Percentiles rank a stretch among this genome's conserved stretches.
Conservation (phyloP, 1,284 basidiomycete species). For the Rhodotorula sp. region DNA sequence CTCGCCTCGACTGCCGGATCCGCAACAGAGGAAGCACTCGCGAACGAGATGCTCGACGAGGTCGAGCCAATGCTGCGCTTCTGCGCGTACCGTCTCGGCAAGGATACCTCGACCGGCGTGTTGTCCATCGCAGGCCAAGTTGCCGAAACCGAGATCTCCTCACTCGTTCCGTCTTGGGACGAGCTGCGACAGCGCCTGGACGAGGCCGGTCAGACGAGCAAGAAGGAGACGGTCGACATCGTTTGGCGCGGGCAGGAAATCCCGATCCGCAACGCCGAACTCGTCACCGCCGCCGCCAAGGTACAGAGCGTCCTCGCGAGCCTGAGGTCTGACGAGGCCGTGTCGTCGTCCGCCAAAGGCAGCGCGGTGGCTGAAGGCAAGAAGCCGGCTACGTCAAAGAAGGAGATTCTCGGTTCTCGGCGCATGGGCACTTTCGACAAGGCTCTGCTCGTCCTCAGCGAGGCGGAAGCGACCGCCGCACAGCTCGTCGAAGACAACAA, state of each 20-base stretch:
- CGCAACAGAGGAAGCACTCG: constrained; percentile 87
- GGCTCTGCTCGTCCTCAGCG: constrained; percentile 74
- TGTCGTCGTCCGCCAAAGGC: constrained; percentile 13
- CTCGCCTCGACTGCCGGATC: constrained; percentile 67
- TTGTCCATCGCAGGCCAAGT: constrained; percentile 11
- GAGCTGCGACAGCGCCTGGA: constrained; percentile 59
- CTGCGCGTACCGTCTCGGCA: constrained; percentile 77
- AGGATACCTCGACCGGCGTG: constrained; percentile 30
- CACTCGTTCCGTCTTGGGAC: constrained; percentile 66
- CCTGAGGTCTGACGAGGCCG: constrained; percentile 45
- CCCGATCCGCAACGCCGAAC: constrained; percentile 83
- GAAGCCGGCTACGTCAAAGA: constrained; percentile 49
- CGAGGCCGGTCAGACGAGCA: constrained; percentile 53
- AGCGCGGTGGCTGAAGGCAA: constrained; percentile 45
- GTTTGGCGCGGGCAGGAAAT: constrained; percentile 79
- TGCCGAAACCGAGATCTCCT: constrained; percentile 55
- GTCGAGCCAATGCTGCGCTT: constrained; percentile 88
- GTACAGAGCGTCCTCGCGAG: constrained; percentile 73
- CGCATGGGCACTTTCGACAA: constrained; percentile 77
- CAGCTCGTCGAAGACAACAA: constrained; percentile 76
- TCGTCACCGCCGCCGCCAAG: constrained; percentile 80
- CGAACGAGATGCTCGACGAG: constrained; percentile 77
- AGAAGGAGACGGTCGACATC: constrained; percentile 61
- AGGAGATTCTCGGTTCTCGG: constrained; percentile 46
- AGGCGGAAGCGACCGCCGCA: constrained; percentile 77